A percentile compares a stretch with the other conserved stretches of the same genome.
These are phyloP conservation scores for Clathrus columnatus DNA, from an alignment of 768 basidiomycete genomes.

Conservation along the genomic window DNA sequence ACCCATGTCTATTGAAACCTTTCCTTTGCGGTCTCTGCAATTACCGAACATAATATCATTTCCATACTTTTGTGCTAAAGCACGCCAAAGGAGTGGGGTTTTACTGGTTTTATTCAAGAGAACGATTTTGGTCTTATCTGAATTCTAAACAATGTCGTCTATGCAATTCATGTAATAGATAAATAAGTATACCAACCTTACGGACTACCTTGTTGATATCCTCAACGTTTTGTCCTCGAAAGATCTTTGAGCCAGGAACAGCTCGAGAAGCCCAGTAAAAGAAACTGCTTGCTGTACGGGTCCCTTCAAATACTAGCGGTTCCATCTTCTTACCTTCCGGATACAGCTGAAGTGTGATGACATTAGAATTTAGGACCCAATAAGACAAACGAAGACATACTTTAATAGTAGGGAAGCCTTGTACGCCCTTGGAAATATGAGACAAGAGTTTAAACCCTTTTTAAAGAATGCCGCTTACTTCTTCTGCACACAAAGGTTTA, in stretches of 20 bases:
- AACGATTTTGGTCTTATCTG: constrained; percentile 46
- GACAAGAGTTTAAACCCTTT: background rate
- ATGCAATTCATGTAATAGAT: background rate
- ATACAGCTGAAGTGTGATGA: constrained; percentile 45
- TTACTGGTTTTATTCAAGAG: constrained; percentile 69
- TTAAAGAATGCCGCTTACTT: constrained; percentile 31
- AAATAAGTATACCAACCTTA: constrained; percentile 38
- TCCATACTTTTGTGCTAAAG: constrained; percentile 63
- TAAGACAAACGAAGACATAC: constrained; percentile 24
- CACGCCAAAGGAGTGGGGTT: constrained; percentile 73
- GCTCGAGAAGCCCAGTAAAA: constrained; percentile 69
- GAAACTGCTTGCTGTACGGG: constrained; percentile 61
- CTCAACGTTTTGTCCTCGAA: constrained; percentile 37
- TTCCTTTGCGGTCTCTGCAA: constrained; percentile 59
- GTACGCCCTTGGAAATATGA: constrained; percentile 41
- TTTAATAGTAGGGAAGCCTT: constrained; percentile 94
- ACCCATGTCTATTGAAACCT: constrained; percentile 48
- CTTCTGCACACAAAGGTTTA: constrained; percentile 72
- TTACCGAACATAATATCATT: constrained; percentile 54
- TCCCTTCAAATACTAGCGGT: constrained; percentile 55
- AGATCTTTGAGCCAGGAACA: constrained; percentile 58
- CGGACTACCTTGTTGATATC: constrained; percentile 62
- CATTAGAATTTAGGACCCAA: background rate
- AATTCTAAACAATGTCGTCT: constrained; percentile 22
- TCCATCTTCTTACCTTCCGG: constrained; percentile 61